Evolutionary conservation across 192 early-diverging fungal genomes (phyloP).

Genomic region (Gryganskiella cystojenkinii): DNA sequence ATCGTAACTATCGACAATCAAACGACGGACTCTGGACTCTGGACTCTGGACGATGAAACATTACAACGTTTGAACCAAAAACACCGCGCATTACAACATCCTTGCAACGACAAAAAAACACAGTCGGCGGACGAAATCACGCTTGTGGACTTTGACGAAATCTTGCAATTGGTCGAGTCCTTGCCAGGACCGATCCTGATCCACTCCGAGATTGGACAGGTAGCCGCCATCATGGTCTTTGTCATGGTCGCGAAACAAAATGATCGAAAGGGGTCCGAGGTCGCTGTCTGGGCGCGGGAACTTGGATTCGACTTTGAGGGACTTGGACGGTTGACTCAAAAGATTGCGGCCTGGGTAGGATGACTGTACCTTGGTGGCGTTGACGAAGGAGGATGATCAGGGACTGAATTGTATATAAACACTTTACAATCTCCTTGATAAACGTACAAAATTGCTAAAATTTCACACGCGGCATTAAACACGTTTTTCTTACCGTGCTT

Average conservation of each 20-base stretch:
- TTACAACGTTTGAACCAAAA: neutral
- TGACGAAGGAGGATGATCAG: no score
- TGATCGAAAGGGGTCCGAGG: slow-evolving; percentile 25
- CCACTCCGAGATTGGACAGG: slow-evolving; percentile 50
- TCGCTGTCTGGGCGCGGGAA: slow-evolving; percentile 40
- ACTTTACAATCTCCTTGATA: no score
- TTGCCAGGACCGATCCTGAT: slow-evolving; percentile 40
- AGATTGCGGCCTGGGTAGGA: slow-evolving; percentile 39
- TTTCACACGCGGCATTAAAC: no score
- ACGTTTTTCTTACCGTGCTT: no score
- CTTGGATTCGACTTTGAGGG: slow-evolving; percentile 48
- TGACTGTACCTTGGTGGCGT: no score
- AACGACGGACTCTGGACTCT: no score
- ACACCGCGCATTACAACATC: neutral
- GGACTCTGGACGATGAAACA: no score
- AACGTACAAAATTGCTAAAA: no score
- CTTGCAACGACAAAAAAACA: neutral
- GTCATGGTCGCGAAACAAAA: slow-evolving; percentile 46
- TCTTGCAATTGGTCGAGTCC: slow-evolving; percentile 38
- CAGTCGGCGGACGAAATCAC: slow-evolving; percentile 42
- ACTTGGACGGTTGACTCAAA: slow-evolving; percentile 37
- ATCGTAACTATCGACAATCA: neutral
- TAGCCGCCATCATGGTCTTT: slow-evolving; percentile 49
- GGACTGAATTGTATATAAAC: no score
- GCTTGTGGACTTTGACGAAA: slow-evolving; percentile 43